Percentiles rank a stretch among this genome's conserved stretches.
Evolutionary conservation across 2,329 filamentous ascomycete species (phyloP).

Genomic region (Alternaria gansuensis): DNA sequence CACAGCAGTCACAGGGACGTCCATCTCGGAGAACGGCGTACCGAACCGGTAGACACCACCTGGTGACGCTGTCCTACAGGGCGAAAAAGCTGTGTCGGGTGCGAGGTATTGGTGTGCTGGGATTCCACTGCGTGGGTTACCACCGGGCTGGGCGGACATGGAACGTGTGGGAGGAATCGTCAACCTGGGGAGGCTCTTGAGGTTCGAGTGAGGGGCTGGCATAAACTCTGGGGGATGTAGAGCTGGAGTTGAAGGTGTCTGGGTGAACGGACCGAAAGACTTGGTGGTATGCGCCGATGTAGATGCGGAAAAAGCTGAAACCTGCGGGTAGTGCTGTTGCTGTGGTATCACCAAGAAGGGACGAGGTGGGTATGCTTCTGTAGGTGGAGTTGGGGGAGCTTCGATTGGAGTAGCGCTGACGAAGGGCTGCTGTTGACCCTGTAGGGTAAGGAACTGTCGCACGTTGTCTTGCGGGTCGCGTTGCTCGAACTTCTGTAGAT

Average conservation of each 20-base stretch:
- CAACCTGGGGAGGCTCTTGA: conserved; percentile 65
- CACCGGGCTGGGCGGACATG: conserved; percentile 47
- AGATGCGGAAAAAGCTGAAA: conserved; percentile 49
- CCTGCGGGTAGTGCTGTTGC: conserved; percentile 37
- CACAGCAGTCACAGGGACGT: conserved; percentile 81
- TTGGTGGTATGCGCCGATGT: conserved; percentile 46
- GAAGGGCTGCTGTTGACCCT: conserved; percentile 70
- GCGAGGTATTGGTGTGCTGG: conserved; percentile 38
- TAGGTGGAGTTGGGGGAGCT: conserved; percentile 51
- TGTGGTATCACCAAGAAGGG: conserved; percentile 45
- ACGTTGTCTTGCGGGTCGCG: conserved; percentile 93
- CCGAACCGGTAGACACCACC: conserved; percentile 75
- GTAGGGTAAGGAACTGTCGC: conserved; percentile 87
- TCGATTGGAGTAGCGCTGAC: conserved; percentile 73
- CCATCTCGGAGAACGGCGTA: conserved; percentile 91
- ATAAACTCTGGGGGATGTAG: conserved; percentile 53
- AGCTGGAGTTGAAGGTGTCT: conserved; percentile 35
- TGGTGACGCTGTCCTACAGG: conserved; percentile 62
- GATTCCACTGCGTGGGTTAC: conserved; percentile 38
- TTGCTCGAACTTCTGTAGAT: conserved; percentile 74
- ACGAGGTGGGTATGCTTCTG: conserved; percentile 53
- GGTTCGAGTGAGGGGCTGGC: conserved; percentile 60
- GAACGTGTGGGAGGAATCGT: conserved; percentile 61
- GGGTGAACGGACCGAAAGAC: conserved; percentile 41
- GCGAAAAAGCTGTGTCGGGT: conserved; percentile 55